Conservation (phyloP, 345 rosid genomes). For the Salix koriyanagi region DNA sequence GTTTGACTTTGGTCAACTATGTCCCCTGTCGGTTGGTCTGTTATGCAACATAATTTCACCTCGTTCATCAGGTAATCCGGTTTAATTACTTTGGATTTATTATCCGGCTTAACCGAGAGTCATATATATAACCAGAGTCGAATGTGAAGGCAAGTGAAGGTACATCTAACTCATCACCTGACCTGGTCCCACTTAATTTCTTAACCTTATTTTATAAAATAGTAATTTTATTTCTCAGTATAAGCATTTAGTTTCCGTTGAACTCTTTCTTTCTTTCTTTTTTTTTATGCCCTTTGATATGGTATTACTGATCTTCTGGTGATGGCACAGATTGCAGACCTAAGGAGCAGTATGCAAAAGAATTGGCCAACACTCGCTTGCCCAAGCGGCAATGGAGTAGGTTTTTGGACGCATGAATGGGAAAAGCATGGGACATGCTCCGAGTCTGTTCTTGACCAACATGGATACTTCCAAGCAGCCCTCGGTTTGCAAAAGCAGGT, state of each 20-base stretch:
- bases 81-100: too few species aligned
- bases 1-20: too few species aligned
- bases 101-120: too few species aligned
- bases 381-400: slow-evolving; percentile 54
- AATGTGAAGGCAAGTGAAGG: too few species aligned
- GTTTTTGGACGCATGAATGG: slow-evolving; percentile 94
- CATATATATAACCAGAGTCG: too few species aligned
- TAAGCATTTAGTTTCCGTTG: neutral
- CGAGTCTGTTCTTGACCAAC: slow-evolving; percentile 66
- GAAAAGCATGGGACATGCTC: slow-evolving; percentile 95
- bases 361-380: slow-evolving; percentile 86
- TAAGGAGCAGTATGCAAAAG: slow-evolving; percentile 47
- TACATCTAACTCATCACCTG: too few species aligned
- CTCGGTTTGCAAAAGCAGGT: slow-evolving; percentile 46
- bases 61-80: too few species aligned
- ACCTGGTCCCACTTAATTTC: too few species aligned
- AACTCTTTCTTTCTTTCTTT: neutral
- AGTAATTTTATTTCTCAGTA: too few species aligned
- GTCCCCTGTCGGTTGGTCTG: too few species aligned
- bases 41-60: too few species aligned
- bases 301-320: neutral
- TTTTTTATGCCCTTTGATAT: neutral
- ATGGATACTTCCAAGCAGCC: slow-evolving; percentile 57
- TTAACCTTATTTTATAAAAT: too few species aligned
- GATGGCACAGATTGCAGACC: slow-evolving; percentile 45